These are phyloP conservation scores for Trichoderma lentiforme DNA, from an alignment of 2,329 filamentous ascomycete species.

Conservation along the genomic window DNA sequence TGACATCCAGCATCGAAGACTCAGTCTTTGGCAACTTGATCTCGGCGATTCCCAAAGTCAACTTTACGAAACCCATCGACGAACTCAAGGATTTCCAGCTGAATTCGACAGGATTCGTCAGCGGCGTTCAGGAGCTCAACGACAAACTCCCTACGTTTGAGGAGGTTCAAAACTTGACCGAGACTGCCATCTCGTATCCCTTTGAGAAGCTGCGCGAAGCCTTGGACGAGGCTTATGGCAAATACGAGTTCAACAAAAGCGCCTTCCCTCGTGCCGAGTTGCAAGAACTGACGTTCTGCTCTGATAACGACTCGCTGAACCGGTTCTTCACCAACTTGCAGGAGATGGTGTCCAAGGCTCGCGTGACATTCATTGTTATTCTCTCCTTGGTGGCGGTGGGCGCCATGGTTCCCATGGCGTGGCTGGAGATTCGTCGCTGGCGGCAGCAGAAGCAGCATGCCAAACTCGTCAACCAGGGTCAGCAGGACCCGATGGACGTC, in stretches of 20 bases:
- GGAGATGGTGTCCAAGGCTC: constrained; percentile 62
- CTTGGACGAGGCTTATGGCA: constrained; percentile 67
- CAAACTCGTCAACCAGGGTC: constrained; percentile 59
- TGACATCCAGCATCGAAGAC: constrained; percentile 42
- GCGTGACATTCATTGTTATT: constrained; percentile 72
- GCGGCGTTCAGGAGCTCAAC: constrained; percentile 70
- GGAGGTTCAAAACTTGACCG: constrained; percentile 78
- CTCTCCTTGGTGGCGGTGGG: constrained; percentile 68
- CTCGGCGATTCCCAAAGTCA: constrained; percentile 48
- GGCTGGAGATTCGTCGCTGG: constrained; percentile 75
- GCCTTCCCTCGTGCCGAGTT: constrained; percentile 82
- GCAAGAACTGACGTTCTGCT: constrained; percentile 81
- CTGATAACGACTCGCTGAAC: constrained; percentile 75
- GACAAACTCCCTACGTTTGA: constrained; percentile 77
- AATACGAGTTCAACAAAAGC: constrained; percentile 73
- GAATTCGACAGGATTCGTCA: constrained; percentile 61
- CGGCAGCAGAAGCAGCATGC: constrained; percentile 68
- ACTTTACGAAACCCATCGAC: constrained; percentile 63
- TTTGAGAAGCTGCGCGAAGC: constrained; percentile 75
- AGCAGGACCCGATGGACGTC: constrained; percentile 79
- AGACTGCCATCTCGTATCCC: constrained; percentile 69
- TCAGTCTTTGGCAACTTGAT: constrained; percentile 50
- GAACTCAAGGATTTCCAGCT: constrained; percentile 69
- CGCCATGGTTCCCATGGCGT: constrained; percentile 76
- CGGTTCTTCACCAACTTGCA: constrained; percentile 77